Evolutionary conservation across 2,329 filamentous ascomycete species (phyloP).

Genomic region (Zasmidium angulare): DNA sequence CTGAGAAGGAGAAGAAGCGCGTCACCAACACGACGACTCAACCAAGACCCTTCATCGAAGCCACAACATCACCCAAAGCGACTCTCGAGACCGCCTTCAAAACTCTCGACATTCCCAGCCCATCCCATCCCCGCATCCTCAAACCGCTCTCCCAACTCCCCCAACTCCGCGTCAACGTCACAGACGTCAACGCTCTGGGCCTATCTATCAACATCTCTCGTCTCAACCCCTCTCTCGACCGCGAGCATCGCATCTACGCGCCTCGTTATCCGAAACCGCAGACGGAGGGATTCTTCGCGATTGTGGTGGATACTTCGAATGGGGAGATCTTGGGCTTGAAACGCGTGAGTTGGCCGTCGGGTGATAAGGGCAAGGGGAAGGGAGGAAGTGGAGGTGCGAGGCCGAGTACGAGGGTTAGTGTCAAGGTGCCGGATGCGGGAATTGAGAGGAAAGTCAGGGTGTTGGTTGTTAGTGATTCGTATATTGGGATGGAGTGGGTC

Average conservation of each 20-base stretch:
- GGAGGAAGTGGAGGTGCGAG: slow-evolving; percentile 32
- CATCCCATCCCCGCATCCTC: slow-evolving; percentile 50
- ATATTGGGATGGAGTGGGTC: slow-evolving; percentile 71
- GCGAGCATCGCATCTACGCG: slow-evolving; percentile 75
- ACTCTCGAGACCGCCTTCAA: slow-evolving; percentile 43
- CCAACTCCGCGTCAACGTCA: slow-evolving; percentile 62
- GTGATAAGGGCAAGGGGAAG: slow-evolving; percentile 26
- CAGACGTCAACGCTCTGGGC: slow-evolving; percentile 60
- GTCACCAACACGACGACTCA: slow-evolving; percentile 17
- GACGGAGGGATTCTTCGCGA: slow-evolving; percentile 87
- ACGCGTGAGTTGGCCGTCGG: slow-evolving; percentile 70
- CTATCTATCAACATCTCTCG: slow-evolving; percentile 66
- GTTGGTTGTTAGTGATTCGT: slow-evolving; percentile 79
- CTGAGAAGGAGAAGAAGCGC: slow-evolving; percentile 44
- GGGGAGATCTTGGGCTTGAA: slow-evolving; percentile 87
- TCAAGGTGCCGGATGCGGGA: slow-evolving; percentile 59
- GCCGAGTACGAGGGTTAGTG: slow-evolving; percentile 56
- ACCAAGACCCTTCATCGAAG: slow-evolving; percentile 42
- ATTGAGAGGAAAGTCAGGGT: slow-evolving; percentile 68
- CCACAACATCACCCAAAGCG: slow-evolving; percentile 34
- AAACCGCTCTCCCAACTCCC: slow-evolving; percentile 69
- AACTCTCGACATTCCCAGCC: slow-evolving; percentile 51
- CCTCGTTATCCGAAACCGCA: slow-evolving; percentile 92
- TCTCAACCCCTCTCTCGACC: slow-evolving; percentile 63
- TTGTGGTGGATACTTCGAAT: slow-evolving; percentile 65